These are phyloP conservation scores for Carex myosuroides DNA, from an alignment of 176 grass and related monocot species.

Conservation along the genomic window DNA sequence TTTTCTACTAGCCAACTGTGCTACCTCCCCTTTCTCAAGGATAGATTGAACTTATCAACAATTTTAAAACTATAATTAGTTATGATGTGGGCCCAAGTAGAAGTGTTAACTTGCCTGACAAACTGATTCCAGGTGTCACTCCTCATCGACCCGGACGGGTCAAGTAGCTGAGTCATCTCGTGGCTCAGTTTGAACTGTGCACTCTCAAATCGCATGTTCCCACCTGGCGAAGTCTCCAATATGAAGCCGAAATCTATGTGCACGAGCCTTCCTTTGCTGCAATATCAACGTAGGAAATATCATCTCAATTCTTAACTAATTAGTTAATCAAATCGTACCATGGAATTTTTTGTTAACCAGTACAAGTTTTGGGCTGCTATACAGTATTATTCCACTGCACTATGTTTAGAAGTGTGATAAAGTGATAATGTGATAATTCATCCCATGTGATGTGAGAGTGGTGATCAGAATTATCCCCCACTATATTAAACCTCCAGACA, in stretches of 20 bases:
- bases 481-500: not conserved
- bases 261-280: slow-evolving; percentile 94
- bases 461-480: not conserved
- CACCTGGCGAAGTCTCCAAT: slow-evolving; percentile 98
- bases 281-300: slow-evolving; percentile 33
- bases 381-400: not conserved
- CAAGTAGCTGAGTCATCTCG: slow-evolving; percentile 99
- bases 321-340: not conserved
- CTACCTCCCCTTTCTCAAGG: not conserved
- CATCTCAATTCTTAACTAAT: not conserved
- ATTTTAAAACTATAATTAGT: not conserved
- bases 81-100: not conserved
- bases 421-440: not conserved
- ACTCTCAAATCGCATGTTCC: slow-evolving; percentile 97
- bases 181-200: slow-evolving; percentile 99
- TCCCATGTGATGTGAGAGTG: not conserved
- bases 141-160: slow-evolving; percentile 97
- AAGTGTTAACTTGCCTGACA: slow-evolving; percentile 59
- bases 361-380: not conserved
- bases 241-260: slow-evolving; percentile 99
- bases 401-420: not conserved
- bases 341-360: not conserved
- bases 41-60: not conserved
- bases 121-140: slow-evolving; percentile 97
- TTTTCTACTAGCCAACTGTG: no score